Base-by-base conservation (phyloP, 1,284 basidiomycete genomes). In the Ustilago cynodontis region DNA sequence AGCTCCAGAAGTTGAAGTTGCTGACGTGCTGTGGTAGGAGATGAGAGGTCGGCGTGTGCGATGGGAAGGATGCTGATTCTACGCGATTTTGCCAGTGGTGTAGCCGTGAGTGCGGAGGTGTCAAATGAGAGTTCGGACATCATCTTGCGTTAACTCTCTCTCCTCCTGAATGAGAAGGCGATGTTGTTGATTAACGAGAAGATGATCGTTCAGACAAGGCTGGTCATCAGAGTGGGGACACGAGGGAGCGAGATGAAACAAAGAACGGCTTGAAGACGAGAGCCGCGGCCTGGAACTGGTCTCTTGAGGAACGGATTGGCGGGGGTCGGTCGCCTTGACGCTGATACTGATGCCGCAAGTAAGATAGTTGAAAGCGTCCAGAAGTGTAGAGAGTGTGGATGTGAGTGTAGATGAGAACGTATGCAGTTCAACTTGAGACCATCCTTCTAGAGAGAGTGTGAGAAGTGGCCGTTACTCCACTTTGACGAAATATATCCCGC, bases 1-100 rank as follows among this genome's bases (percentile, higher is more conserved):
- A 76, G 49, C 29, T 71, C 58, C 14, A 76, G 56, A 20, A 57
- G 7, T 14, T 65, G 57, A 5, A 68, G 20, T 9, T 53, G 51
- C 8, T 52, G n/a, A 1, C 22, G 18, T 8, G 58, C 65, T 13
- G 39, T 43, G 6, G 60, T 51, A 1, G 71, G 65, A 1, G 55
- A 63, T 3, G 62, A 53, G 2, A 62, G 49, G 16, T 64, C 57
- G 29, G 60, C 53, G 13, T 59, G 59, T 22, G 33, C 24, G 33
- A 67, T 47, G 11, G 64, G 60, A 1, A 64, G 49, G 24, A 59
- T 62, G 29, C 45, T 59, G 58, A 65, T 66, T 6, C 69, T 16
- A n/a, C 69, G 43, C 16, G 58, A 56, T 14, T 37, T 49, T 7
- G 43, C 47, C 22, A 26, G 13, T 2, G 47, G 47, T 49, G 47